Evolutionary conservation across 371 early-diverging fungal species (phyloP).

Genomic region (Basidiobolus meristosporus): DNA sequence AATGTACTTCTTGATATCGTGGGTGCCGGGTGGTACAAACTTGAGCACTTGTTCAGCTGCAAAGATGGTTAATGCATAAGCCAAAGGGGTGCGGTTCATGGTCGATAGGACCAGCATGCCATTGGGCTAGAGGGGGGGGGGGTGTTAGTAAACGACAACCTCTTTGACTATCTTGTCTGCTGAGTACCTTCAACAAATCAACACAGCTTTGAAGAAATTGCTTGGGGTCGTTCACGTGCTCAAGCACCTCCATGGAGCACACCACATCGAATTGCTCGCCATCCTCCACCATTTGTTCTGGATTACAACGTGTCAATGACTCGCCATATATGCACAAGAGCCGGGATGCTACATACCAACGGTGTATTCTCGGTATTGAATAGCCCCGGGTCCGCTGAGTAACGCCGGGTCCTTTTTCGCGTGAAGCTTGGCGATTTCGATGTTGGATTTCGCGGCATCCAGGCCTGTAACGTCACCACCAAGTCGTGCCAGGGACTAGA

Average conservation of each 20-base stretch:
- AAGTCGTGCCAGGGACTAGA: slow-evolving; percentile 55
- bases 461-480: slow-evolving; percentile 65
- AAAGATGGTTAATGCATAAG: slow-evolving; percentile 60
- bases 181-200: no score
- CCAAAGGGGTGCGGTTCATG: slow-evolving; percentile 66
- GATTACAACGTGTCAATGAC: no score
- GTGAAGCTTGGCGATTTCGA: slow-evolving; percentile 62
- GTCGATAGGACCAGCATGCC: slow-evolving; percentile 74
- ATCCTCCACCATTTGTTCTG: slow-evolving; percentile 32
- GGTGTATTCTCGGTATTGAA: slow-evolving; percentile 47
- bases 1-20: slow-evolving; percentile 72
- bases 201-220: no score
- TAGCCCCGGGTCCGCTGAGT: slow-evolving; percentile 20
- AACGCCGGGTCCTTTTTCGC: slow-evolving; percentile 35
- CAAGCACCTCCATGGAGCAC: slow-evolving; percentile 77
- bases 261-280: slow-evolving; percentile 62
- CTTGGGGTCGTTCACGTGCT: slow-evolving; percentile 68
- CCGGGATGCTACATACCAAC: no score
- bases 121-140: slow-evolving; percentile 20
- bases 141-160: background rate
- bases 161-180: slow-evolving; percentile 41
- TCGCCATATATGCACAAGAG: no score
- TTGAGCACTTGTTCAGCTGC: slow-evolving; percentile 66
- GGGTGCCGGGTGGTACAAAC: slow-evolving; percentile 74
- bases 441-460: slow-evolving; percentile 72